These are phyloP conservation scores for Vigna reflexopilosa DNA, from an alignment of 306 rosid genomes.

Conservation along the genomic window DNA sequence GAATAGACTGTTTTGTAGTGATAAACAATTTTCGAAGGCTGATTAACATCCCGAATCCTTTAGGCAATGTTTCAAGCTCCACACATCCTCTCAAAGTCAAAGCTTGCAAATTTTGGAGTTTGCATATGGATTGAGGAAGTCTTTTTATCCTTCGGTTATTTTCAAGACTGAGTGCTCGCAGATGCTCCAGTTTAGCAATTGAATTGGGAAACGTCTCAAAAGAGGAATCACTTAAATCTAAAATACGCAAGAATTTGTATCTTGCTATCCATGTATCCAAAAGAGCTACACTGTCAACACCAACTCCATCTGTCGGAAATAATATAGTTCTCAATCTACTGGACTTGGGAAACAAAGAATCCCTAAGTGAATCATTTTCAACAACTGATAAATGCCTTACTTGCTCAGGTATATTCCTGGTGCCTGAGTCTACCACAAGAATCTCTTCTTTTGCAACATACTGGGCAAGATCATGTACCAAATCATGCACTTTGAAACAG, in stretches of 20 bases:
- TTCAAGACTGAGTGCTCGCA: not conserved
- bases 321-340: not conserved
- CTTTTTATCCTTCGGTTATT: not conserved
- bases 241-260: not conserved
- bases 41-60: not conserved
- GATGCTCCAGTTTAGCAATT: slow-evolving; percentile 20
- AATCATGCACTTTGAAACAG: slow-evolving; percentile 19
- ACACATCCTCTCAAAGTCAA: not conserved
- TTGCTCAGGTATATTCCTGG: not conserved
- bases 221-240: slow-evolving; percentile 14
- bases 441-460: slow-evolving; percentile 26
- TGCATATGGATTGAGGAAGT: not conserved
- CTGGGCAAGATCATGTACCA: slow-evolving; percentile 30
- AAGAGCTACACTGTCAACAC: not conserved
- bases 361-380: not conserved
- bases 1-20: slow-evolving; percentile 28
- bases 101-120: not conserved
- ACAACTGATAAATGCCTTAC: not conserved
- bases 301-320: not conserved
- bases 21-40: slow-evolving; percentile 7
- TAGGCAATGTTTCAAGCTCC: not conserved
- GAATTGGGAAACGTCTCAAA: slow-evolving; percentile 2
- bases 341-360: not conserved
- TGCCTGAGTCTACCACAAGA: not conserved
- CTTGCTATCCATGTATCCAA: not conserved